phyloP scores from a whole-genome alignment of 805 yeast genomes.

The Spathaspora passalidarum region DNA sequence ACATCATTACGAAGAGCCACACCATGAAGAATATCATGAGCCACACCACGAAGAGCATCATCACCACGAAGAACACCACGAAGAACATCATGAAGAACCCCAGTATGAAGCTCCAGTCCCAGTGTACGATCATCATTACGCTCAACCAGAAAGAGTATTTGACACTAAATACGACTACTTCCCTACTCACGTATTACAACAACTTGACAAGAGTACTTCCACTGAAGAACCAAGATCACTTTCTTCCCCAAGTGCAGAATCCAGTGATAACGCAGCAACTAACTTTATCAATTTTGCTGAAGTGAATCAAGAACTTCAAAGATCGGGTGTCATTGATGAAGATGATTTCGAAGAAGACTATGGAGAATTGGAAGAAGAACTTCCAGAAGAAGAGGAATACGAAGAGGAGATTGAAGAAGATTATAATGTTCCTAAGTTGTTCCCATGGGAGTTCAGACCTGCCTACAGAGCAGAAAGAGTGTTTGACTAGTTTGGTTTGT shows the following conservation, averaged over 20 bases:
- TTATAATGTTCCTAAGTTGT: constrained; percentile 18
- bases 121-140: constrained; percentile 12
- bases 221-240: not conserved
- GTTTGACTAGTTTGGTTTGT: constrained; percentile 15
- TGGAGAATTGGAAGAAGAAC: constrained; percentile 8
- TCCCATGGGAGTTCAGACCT: constrained; percentile 36
- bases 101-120: not conserved
- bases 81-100: constrained; percentile 1
- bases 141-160: constrained; percentile 30
- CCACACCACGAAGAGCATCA: not conserved
- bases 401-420: constrained; percentile 2
- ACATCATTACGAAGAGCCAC: not conserved
- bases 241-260: not conserved
- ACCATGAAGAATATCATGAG: not conserved
- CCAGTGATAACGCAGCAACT: not conserved
- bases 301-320: constrained; percentile 11
- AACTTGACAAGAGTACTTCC: constrained; percentile 8
- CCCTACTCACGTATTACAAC: constrained; percentile 24
- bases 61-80: not conserved
- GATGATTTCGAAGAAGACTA: constrained; percentile 12
- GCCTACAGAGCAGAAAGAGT: constrained; percentile 19
- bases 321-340: constrained; percentile 13
- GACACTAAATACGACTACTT: constrained; percentile 23
- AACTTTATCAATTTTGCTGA: constrained; percentile 5
- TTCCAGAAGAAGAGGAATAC: constrained; percentile 6